Conservation (phyloP, 2,329 filamentous ascomycete genomes). For the Torrubiellomyces zombiae region DNA sequence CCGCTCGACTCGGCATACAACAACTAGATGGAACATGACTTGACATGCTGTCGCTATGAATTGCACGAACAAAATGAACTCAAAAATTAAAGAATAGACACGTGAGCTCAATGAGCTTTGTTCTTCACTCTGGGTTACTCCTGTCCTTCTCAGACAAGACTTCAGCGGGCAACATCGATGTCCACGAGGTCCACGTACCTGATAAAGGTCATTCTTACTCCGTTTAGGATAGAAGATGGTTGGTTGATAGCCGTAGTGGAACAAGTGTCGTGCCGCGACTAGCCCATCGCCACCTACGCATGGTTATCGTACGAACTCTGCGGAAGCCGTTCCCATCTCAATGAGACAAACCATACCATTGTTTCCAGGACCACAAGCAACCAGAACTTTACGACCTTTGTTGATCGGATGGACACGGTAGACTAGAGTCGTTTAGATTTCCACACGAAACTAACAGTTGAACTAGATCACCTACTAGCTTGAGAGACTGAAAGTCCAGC, state of each 20-base stretch:
- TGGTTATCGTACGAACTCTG: no score
- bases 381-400: constrained; percentile 55
- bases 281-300: constrained; percentile 84
- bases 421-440: constrained; percentile 30
- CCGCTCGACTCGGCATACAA: not conserved
- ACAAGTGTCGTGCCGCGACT: constrained; percentile 81
- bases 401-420: constrained; percentile 66
- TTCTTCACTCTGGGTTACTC: no score
- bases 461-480: constrained; percentile 39
- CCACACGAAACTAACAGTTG: not conserved
- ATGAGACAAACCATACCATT: constrained; percentile 31
- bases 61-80: no score
- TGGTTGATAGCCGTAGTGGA: constrained; percentile 80
- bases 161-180: no score
- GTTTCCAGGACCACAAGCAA: constrained; percentile 80
- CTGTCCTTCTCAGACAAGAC: no score
- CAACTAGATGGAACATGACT: not conserved
- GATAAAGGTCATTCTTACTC: constrained; percentile 77
- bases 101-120: no score
- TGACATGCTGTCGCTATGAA: no score
- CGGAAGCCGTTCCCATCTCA: constrained; percentile 15
- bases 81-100: no score
- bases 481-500: constrained; percentile 88
- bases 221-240: constrained; percentile 88
- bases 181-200: constrained; percentile 39